A percentile compares a stretch with the other conserved stretches of the same genome.
phyloP scores from a whole-genome alignment of 805 yeast species.

The Scheffersomyces lignosus region DNA sequence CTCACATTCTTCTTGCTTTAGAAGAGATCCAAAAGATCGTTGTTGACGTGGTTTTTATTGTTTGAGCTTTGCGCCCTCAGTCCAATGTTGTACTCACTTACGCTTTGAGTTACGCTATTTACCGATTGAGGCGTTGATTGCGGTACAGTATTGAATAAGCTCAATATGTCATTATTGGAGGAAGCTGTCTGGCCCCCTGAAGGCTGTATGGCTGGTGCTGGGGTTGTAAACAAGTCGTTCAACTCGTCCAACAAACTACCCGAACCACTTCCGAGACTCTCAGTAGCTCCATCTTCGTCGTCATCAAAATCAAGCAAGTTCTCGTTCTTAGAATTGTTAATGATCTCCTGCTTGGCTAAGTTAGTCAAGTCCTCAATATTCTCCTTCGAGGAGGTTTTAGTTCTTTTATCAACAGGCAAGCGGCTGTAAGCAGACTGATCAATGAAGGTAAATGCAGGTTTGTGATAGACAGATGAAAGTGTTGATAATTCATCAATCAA shows the following conservation, averaged over 20 bases:
- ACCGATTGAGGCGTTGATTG: conserved; percentile 5
- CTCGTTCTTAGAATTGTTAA: conserved; percentile 65
- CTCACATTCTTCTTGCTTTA: too few relatives aligned
- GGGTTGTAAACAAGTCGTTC: conserved; percentile 63
- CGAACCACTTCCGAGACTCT: conserved; percentile 14
- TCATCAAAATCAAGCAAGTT: conserved; percentile 85
- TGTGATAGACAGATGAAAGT: conserved; percentile 85
- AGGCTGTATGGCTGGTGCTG: conserved; percentile 22
- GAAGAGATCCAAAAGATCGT: conserved; percentile 41
- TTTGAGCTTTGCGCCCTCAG: conserved; percentile 3
- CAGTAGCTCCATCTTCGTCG: conserved; percentile 36
- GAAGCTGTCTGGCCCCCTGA: conserved; percentile 13
- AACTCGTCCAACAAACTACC: conserved; percentile 65
- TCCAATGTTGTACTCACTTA: conserved; percentile 11
- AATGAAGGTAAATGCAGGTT: conserved; percentile 69
- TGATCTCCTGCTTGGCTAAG: conserved; percentile 74
- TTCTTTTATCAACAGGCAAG: conserved; percentile 12
- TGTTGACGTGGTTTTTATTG: conserved; percentile 13
- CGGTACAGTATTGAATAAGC: conserved; percentile 36
- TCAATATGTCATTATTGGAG: conserved; percentile 45
- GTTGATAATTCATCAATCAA: conserved; percentile 77
- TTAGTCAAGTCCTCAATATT: conserved; percentile 72
- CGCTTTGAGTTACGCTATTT: conserved; percentile 7
- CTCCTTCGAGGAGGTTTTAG: conserved; percentile 24
- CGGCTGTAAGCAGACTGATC: conserved; percentile 26